Base-by-base conservation (phyloP, 2,329 filamentous ascomycete species). In the Diaporthe vexans region DNA sequence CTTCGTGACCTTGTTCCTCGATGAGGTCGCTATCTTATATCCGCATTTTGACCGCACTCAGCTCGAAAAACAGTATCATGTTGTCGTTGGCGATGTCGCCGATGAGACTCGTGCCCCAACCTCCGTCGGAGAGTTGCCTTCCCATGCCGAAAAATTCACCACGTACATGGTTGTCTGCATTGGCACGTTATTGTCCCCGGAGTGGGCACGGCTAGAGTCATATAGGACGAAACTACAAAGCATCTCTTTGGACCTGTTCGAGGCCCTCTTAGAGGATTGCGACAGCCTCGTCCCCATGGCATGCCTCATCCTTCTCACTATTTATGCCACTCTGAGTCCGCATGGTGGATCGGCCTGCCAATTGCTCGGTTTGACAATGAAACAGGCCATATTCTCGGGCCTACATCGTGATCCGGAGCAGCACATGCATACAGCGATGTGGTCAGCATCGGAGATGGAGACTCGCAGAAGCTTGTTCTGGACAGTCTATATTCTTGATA, bases 401-500 rank as follows among this genome's bases (percentile, higher is more conserved):
- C 37, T 61, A 7, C 37, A 61, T 24, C 37, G 58, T 46, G 58
- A 61, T 19, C 37, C 58, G 8, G 58, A 61, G 19, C 58, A 61
- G 29, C n/a, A 61, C 8, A 61, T 59, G 57, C 57, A 59, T 59
- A 59, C 57, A 11, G 57, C 35, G 19, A 43, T 59, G 8, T 59
- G 57, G 57, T 59, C 58, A 26, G n/a, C 8, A 3, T 19, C 58
- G 11, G 58, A 61, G 3, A 46, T 61, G 13, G 37, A 19, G 9
- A 61, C 58, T 61, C 58, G 58, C 17, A 46, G 58, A 13, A 21
- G 58, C 7, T 29, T 61, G 58, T 61, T 61, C 15, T 61, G 58
- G 58, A 46, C 58, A 15, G 17, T 61, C 1, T 61, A 61, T 29
- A 3, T 46, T 6, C 58, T 61, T 7, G 58, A 46, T 24, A 61